Evolutionary conservation across 2,329 filamentous ascomycete species (phyloP), one percentile per base, ranked within the genome.

Genomic region (Neonectria ditissima): DNA sequence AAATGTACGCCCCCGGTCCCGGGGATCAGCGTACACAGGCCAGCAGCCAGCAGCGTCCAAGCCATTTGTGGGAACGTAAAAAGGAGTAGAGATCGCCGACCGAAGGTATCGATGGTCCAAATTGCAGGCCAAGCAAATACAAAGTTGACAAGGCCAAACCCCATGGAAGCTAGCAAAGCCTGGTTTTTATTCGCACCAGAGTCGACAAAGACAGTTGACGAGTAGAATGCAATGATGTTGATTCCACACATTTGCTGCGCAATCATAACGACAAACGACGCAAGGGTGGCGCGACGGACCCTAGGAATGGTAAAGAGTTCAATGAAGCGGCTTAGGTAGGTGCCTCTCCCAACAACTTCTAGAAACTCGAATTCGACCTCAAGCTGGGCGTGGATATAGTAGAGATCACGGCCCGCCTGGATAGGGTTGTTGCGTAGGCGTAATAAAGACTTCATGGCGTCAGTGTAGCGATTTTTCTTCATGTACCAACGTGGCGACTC

Each of bases 211-310:
- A 89, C 81, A 5, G 88, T 89, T 0, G 88, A 89, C 0, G 87
- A 91, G 77, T 94, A 93, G 76, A 93, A 93, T 1, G 91, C 89
- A 59, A 93, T 91, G 60, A 93, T 91, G 74, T 92, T 92, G 76
- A 91, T 85, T 55, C 79, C 86, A 70, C 89, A 91, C 85, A 91
- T 89, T 76, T 92, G 89, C 76, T 92, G 90, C 0, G 88, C 89
- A 71, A 92, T 89, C 93, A 97, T 97, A 69, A 95, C 92, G 1
- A 89, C 88, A 67, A 89, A 92, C 1, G 92, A 91, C 6, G 92
- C 93, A 30, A 92, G 83, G 4, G 89, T 94, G 3, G 93, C 93
- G 43, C 90, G 86, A 14, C 90, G 86, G 11, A 92, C 82, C 50
- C 91, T 86, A 1, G 91, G 89, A 60, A 93, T 85, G 11, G 88